These are phyloP conservation scores for Ogataea salicorniae DNA, from an alignment of 805 yeast species.

Conservation along the genomic window DNA sequence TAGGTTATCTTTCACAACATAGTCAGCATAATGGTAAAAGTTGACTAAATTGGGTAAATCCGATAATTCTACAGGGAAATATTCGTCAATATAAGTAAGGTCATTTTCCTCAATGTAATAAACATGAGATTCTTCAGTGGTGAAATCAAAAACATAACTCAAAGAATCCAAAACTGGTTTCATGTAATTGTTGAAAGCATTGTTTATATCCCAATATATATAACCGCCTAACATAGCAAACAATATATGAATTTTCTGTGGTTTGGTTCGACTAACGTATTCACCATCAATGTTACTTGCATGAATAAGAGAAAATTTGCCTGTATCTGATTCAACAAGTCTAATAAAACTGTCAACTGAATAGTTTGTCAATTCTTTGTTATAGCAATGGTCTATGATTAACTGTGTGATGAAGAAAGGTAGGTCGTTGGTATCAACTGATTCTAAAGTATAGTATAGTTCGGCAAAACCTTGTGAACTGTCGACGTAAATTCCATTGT, in stretches of 20 bases:
- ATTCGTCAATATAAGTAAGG: slow-evolving; percentile 9
- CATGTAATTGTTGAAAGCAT: slow-evolving; percentile 14
- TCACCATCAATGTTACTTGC: slow-evolving; percentile 5
- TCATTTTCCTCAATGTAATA: not conserved
- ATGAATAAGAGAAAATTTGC: slow-evolving; percentile 9
- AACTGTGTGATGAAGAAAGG: slow-evolving; percentile 46
- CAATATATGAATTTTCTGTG: slow-evolving; percentile 1
- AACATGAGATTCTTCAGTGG: slow-evolving; percentile 4
- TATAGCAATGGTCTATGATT: slow-evolving; percentile 26
- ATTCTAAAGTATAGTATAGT: slow-evolving; percentile 31
- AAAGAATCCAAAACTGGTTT: slow-evolving; percentile 5
- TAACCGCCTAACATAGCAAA: slow-evolving; percentile 13
- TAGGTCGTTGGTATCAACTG: slow-evolving; percentile 43
- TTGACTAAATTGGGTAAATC: slow-evolving; percentile 20
- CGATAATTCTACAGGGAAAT: slow-evolving; percentile 20
- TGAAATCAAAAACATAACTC: slow-evolving; percentile 6
- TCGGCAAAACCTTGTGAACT: slow-evolving; percentile 20
- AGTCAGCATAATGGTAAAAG: slow-evolving; percentile 10
- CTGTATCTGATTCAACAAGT: slow-evolving; percentile 1
- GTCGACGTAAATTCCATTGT: slow-evolving; percentile 27
- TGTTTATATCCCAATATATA: slow-evolving; percentile 14
- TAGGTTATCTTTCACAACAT: not conserved
- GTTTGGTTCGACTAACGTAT: not conserved
- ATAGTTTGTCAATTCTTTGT: slow-evolving; percentile 23
- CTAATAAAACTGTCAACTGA: slow-evolving; percentile 19